Base-by-base conservation (phyloP, 2,329 filamentous ascomycete species). In the Neodidymelliopsis sp. region DNA sequence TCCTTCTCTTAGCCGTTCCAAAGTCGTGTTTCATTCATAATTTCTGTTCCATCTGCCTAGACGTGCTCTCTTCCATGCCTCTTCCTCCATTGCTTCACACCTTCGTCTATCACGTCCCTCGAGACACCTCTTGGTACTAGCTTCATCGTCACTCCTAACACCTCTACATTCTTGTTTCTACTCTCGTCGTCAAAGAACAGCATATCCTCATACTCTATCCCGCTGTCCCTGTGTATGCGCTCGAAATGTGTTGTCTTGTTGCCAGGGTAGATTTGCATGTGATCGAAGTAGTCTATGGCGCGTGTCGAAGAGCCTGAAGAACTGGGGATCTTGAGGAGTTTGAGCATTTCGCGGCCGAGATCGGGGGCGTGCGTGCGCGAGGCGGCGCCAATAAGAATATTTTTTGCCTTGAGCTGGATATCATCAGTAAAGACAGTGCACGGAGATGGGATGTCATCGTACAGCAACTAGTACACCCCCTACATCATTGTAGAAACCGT, bases 111-210 rank as follows among this genome's bases (percentile, higher is more conserved):
- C 76, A 94, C 91, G 0, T 79, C 79, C 75, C 84, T 87, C 2
- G 82, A 86, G 43, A 96, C 84, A 0, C 92, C 92, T 69, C 96
- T 87, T 46, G 83, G 77, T 0, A 97, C 87, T 38, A 97, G 75
- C 67, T 85, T 85, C 84, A 97, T 96, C 0, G 88, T 89, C 3
- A 96, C 88, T 0, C 92, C 92, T 38, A 97, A 65, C 34, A 81
- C 77, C 73, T 88, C 84, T 1, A 96, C 93, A 67, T 97, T 91
- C 49, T 84, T 80, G 67, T 97, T 97, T 53, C 93, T 77, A 41
- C 81, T 80, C 81, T 97, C 93, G 63, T 97, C 93, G 62, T 97
- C 93, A 60, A 97, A 97, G 73, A 97, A 97, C 24, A 97, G 71
- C 87, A 97, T 96, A 36, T 97, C 90, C 56, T 88, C 82, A 65